A percentile compares a stretch with the other conserved stretches of the same genome.
Evolutionary conservation across 2,329 filamentous ascomycete species (phyloP).

Genomic region (Trichophaea hybrida): DNA sequence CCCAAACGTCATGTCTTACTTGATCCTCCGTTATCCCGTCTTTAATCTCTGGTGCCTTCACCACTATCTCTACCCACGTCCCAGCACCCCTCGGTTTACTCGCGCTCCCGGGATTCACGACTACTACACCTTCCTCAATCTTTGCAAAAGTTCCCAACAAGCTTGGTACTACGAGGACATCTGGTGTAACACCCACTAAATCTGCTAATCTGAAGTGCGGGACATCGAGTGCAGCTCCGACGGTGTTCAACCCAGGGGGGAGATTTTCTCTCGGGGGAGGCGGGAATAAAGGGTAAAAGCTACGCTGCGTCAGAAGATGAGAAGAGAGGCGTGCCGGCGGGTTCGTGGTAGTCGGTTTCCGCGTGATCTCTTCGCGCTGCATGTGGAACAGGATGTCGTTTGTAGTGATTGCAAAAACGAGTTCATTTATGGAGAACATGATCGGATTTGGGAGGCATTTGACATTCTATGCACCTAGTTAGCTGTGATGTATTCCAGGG

Average conservation of each 20-base stretch:
- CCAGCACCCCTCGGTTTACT: slow-evolving; percentile 75
- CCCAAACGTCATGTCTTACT: slow-evolving; percentile 36
- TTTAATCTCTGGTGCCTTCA: slow-evolving; percentile 52
- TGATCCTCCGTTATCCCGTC: slow-evolving; percentile 41
- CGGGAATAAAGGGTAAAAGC: slow-evolving; percentile 83
- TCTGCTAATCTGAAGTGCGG: slow-evolving; percentile 79
- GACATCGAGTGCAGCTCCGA: slow-evolving; percentile 63
- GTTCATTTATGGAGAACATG: slow-evolving; percentile 76
- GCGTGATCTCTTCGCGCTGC: slow-evolving; percentile 53
- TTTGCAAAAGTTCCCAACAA: slow-evolving; percentile 76
- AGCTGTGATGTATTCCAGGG: neutral
- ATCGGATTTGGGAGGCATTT: slow-evolving; percentile 52
- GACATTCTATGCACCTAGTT: slow-evolving; percentile 14
- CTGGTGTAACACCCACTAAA: slow-evolving; percentile 72
- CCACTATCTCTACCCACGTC: slow-evolving; percentile 66
- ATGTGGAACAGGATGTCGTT: slow-evolving; percentile 77
- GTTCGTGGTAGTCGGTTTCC: slow-evolving; percentile 43
- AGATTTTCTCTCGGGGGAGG: slow-evolving; percentile 54
- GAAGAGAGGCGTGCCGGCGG: slow-evolving; percentile 56
- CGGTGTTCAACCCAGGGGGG: slow-evolving; percentile 48
- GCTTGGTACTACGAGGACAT: slow-evolving; percentile 72
- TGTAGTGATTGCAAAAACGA: slow-evolving; percentile 63
- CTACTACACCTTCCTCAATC: slow-evolving; percentile 80
- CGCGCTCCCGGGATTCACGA: slow-evolving; percentile 78
- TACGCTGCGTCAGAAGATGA: slow-evolving; percentile 74